These are phyloP conservation scores for Otatea glauca DNA, from an alignment of 176 grass and related monocot species.

Conservation along the genomic window DNA sequence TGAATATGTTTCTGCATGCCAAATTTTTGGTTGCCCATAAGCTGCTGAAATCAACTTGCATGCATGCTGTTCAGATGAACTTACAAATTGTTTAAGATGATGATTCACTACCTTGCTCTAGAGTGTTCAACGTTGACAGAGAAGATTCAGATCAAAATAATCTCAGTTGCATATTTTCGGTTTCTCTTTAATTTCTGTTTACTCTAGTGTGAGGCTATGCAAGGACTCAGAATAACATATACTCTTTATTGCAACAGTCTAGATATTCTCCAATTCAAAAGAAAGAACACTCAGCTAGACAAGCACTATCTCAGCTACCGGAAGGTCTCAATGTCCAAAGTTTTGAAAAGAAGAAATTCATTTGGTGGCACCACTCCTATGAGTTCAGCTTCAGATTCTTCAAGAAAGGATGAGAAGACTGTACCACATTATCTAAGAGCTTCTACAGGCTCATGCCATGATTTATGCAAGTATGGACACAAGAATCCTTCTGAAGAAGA, in stretches of 20 bases:
- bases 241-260: conserved; percentile 22
- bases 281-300: conserved; percentile 15
- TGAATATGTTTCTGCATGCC: conserved; percentile 22
- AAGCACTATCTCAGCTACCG: neutral
- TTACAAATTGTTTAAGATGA: conserved; percentile 19
- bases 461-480: conserved; percentile 89
- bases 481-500: conserved; percentile 53
- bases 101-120: conserved; percentile 3
- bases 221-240: conserved; percentile 26
- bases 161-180: neutral
- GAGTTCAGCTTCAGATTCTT: conserved; percentile 45
- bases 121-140: neutral
- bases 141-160: neutral
- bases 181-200: conserved; percentile 23
- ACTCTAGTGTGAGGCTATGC: conserved; percentile 18
- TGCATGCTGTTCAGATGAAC: conserved; percentile 19
- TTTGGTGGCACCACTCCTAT: conserved; percentile 42
- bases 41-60: conserved; percentile 23
- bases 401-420: conserved; percentile 50
- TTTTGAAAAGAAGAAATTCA: conserved; percentile 50
- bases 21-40: neutral
- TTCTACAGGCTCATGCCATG: conserved; percentile 83
- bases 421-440: conserved; percentile 74
- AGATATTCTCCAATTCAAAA: conserved; percentile 20
- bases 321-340: conserved; percentile 54